Evolutionary conservation across 768 basidiomycete genomes (phyloP).

Genomic region (Trametopsis cervina): DNA sequence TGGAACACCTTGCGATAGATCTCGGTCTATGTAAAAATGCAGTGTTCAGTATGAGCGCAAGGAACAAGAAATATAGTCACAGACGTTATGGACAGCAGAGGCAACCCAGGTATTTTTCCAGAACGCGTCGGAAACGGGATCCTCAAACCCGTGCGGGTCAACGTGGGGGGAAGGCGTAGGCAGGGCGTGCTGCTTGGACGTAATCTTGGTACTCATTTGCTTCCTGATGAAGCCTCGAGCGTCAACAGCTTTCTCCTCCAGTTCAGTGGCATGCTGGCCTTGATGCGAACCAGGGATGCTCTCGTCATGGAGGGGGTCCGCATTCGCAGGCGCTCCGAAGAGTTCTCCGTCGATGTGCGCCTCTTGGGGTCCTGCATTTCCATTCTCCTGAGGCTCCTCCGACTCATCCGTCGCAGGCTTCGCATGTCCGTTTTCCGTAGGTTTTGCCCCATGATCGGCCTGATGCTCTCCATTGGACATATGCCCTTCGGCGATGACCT

Average conservation of each 20-base stretch:
- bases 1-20: constrained; percentile 95
- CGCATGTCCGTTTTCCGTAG: not conserved
- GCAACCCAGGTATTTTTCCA: constrained; percentile 90
- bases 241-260: constrained; percentile 42
- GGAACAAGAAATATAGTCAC: not conserved
- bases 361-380: constrained; percentile 13
- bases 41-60: constrained; percentile 3
- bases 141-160: constrained; percentile 74
- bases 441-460: not conserved
- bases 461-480: not conserved
- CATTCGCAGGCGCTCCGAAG: constrained; percentile 52
- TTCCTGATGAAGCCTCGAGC: constrained; percentile 48
- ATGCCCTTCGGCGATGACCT: constrained; percentile 40
- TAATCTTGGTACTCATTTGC: constrained; percentile 44
- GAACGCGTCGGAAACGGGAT: constrained; percentile 82
- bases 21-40: constrained; percentile 82
- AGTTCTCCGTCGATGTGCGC: constrained; percentile 36
- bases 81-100: constrained; percentile 81
- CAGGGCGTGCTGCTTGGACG: constrained; percentile 52
- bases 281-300: constrained; percentile 41
- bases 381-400: not conserved
- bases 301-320: constrained; percentile 35
- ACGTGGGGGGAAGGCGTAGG: constrained; percentile 65
- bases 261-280: constrained; percentile 39
- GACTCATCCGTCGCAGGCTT: not conserved